phyloP scores from a whole-genome alignment of 768 basidiomycete genomes.

The Xerocomellus intermedius region DNA sequence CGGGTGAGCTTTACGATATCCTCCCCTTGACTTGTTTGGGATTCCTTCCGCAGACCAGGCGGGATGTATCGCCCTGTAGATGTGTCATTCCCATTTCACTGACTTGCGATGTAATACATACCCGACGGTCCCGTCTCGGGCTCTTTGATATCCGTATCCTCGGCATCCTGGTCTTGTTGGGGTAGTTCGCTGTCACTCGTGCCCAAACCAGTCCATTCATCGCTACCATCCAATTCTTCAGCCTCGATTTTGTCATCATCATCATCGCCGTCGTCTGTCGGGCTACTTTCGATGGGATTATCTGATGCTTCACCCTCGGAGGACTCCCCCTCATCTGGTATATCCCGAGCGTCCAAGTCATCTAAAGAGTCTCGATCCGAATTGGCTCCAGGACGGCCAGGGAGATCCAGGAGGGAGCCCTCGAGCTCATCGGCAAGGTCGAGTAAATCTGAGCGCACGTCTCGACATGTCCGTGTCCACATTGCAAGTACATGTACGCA shows the following conservation, averaged over 20 bases:
- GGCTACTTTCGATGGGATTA: not conserved
- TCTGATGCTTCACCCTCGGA: conserved; percentile 9
- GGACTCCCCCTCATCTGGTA: not conserved
- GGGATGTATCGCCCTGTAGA: conserved; percentile 66
- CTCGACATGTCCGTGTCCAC: not conserved
- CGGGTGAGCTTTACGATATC: conserved; percentile 58
- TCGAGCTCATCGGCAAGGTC: conserved; percentile 43
- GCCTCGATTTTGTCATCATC: conserved; percentile 11
- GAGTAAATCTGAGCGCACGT: conserved; percentile 46
- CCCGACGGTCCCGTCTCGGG: conserved; percentile 6
- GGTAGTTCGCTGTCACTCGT: conserved; percentile 1
- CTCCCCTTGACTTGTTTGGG: conserved; percentile 39
- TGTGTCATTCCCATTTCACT: not conserved
- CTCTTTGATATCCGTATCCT: not conserved
- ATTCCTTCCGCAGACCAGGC: conserved; percentile 66
- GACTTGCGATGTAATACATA: conserved; percentile 7
- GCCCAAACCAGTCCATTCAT: conserved; percentile 41
- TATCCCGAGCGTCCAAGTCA: not conserved
- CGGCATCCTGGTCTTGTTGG: not conserved
- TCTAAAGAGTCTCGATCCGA: not conserved
- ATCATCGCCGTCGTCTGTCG: not conserved
- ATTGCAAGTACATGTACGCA: conserved; percentile 32
- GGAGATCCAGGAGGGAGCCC: not conserved
- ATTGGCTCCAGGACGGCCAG: not conserved
- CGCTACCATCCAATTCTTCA: conserved; percentile 23